Conservation (phyloP, 352 stramenopile species). For the Phytopythium vexans region DNA sequence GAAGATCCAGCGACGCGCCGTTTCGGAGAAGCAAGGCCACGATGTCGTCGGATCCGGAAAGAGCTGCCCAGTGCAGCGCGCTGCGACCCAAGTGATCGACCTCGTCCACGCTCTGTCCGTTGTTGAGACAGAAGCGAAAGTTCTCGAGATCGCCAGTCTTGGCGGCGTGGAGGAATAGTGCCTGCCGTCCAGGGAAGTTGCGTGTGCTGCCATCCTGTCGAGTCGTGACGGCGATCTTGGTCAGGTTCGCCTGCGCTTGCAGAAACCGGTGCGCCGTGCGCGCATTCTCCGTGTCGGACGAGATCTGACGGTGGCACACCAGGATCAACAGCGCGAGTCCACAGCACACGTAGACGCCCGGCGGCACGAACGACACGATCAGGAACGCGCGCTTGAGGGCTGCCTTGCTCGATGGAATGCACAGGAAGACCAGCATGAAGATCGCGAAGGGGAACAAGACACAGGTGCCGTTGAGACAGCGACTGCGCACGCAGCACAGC, state of each 20-base stretch:
- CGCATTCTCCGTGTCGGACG: conserved; percentile 51
- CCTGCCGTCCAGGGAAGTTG: conserved; percentile 48
- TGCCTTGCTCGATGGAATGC: conserved; percentile 17
- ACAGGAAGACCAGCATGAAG: conserved; percentile 52
- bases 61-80: conserved; percentile 63
- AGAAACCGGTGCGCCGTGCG: conserved; percentile 58
- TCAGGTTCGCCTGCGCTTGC: conserved; percentile 24
- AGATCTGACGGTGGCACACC: conserved; percentile 52
- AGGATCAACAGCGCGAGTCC: conserved; percentile 34
- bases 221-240: conserved; percentile 56
- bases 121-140: conserved; percentile 54
- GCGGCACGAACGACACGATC: conserved; percentile 39
- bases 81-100: conserved; percentile 57
- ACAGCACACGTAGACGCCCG: conserved; percentile 30
- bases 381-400: conserved; percentile 33
- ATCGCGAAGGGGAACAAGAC: conserved; percentile 48
- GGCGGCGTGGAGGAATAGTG: conserved; percentile 61
- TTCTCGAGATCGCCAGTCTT: conserved; percentile 39
- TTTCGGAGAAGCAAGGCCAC: conserved; percentile 59
- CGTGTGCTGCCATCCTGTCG: conserved; percentile 8
- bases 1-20: conserved; percentile 60
- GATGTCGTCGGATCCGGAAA: conserved; percentile 57
- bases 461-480: conserved; percentile 50
- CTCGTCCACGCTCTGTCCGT: conserved; percentile 59
- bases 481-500: conserved; percentile 64